phyloP scores from a whole-genome alignment of 2,329 filamentous ascomycete species.

The Aspergillus brunneoviolaceus region DNA sequence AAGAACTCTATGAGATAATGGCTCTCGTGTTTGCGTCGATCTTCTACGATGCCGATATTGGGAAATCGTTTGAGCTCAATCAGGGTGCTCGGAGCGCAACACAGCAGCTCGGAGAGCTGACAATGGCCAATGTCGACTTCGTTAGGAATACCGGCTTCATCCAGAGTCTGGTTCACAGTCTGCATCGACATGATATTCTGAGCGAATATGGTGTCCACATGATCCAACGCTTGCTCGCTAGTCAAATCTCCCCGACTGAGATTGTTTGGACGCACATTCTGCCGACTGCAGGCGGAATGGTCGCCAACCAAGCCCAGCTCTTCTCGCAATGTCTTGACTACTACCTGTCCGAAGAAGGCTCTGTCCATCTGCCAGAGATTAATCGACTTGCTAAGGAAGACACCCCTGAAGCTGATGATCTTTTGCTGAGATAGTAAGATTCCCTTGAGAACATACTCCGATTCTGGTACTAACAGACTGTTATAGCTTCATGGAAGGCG shows the following conservation, averaged over 20 bases:
- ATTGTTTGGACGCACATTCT: conserved; percentile 60
- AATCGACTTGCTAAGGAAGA: conserved; percentile 49
- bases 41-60: conserved; percentile 57
- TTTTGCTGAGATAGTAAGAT: conserved; percentile 52
- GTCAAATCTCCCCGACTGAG: conserved; percentile 47
- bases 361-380: conserved; percentile 49
- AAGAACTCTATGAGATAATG: conserved; percentile 56
- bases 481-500: conserved; percentile 42
- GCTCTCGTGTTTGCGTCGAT: conserved; percentile 53
- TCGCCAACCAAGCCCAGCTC: conserved; percentile 58
- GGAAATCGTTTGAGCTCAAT: conserved; percentile 53
- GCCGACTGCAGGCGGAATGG: conserved; percentile 57
- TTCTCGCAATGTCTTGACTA: conserved; percentile 59
- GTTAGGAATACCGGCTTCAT: conserved; percentile 45
- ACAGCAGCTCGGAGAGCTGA: conserved; percentile 51
- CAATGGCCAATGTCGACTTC: conserved; percentile 50
- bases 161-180: conserved; percentile 39
- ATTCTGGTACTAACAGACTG: background rate
- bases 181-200: conserved; percentile 46
- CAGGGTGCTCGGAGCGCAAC: conserved; percentile 50
- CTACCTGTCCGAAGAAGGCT: conserved; percentile 53
- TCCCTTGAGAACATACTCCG: too few species aligned
- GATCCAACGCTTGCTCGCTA: conserved; percentile 53
- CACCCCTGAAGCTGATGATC: conserved; percentile 47
- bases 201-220: conserved; percentile 57